These are phyloP conservation scores for Aspergillus melleus DNA, from an alignment of 2,329 filamentous ascomycete species.

Conservation along the genomic window DNA sequence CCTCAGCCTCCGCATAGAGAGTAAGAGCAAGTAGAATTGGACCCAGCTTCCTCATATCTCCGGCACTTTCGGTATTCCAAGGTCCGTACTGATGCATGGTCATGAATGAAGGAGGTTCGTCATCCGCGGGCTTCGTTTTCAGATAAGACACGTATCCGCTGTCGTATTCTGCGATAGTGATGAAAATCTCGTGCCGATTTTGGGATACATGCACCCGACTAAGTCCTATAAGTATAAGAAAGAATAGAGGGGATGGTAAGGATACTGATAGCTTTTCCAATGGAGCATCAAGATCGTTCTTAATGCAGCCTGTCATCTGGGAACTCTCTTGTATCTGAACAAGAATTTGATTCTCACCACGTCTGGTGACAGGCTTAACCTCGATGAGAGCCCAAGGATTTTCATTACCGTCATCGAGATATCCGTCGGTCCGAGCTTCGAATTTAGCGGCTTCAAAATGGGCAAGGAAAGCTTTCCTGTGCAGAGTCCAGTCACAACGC, in stretches of 20 bases:
- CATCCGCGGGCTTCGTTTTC: neutral
- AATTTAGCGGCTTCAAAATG: slow-evolving; percentile 7
- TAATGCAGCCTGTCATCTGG: slow-evolving; percentile 18
- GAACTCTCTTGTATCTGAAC: slow-evolving; percentile 19
- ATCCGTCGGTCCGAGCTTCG: slow-evolving; percentile 20
- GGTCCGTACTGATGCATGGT: neutral
- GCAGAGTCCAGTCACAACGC: slow-evolving; percentile 10
- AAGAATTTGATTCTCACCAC: neutral
- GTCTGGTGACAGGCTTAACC: slow-evolving; percentile 11
- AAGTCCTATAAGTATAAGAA: neutral
- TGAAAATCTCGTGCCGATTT: neutral
- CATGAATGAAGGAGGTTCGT: neutral
- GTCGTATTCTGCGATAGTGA: neutral
- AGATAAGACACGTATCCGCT: neutral
- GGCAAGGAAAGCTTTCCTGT: slow-evolving; percentile 15
- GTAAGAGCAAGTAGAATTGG: neutral
- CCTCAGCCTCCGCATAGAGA: neutral
- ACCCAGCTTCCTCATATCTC: neutral
- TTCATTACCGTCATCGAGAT: slow-evolving; percentile 13
- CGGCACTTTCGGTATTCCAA: neutral
- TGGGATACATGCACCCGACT: neutral
- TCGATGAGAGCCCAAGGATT: slow-evolving; percentile 12
- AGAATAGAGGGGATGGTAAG: neutral
- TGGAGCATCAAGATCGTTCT: neutral
- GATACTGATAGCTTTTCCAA: neutral